phyloP scores from a whole-genome alignment of 2,329 filamentous ascomycete genomes.

The Nemania abortiva region DNA sequence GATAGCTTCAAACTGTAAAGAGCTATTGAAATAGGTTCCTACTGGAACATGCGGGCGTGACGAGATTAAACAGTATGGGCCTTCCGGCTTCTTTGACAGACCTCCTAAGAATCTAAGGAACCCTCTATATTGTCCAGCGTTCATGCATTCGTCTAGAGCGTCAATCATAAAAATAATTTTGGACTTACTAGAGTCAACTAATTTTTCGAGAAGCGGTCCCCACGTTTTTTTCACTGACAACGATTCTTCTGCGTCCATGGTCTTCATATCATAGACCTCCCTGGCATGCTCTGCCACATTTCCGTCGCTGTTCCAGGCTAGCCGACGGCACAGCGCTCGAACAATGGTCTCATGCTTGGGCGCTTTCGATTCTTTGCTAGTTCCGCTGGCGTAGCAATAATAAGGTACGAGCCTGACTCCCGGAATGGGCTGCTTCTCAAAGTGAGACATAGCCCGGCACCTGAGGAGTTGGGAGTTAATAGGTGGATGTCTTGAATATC shows the following conservation, averaged over 20 bases:
- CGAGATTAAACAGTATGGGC: conserved; percentile 7
- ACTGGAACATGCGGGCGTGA: conserved; percentile 9
- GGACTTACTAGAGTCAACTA: not conserved
- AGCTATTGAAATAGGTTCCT: not conserved
- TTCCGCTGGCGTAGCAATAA: conserved; percentile 11
- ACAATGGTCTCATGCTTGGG: conserved; percentile 13
- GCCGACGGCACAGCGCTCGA: conserved; percentile 13
- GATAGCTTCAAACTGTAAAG: not conserved
- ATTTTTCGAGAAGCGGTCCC: conserved; percentile 8
- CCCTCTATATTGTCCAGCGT: not conserved
- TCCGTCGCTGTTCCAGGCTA: conserved; percentile 11
- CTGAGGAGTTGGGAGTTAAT: not conserved
- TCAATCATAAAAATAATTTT: conserved; percentile 7
- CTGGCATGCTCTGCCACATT: not conserved
- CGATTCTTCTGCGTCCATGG: not conserved
- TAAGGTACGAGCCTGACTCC: conserved; percentile 11
- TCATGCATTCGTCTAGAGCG: conserved; percentile 12
- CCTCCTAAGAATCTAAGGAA: not conserved
- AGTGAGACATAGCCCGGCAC: conserved; percentile 6
- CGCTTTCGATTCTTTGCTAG: conserved; percentile 11
- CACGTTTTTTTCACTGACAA: not conserved
- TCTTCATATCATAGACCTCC: not conserved
- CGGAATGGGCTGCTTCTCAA: not conserved
- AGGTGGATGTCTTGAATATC: not conserved
- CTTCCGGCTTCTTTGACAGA: not conserved